Evolutionary conservation across 768 basidiomycete species (phyloP), one percentile per base, ranked within the genome.

Genomic region (Russula brevipes): DNA sequence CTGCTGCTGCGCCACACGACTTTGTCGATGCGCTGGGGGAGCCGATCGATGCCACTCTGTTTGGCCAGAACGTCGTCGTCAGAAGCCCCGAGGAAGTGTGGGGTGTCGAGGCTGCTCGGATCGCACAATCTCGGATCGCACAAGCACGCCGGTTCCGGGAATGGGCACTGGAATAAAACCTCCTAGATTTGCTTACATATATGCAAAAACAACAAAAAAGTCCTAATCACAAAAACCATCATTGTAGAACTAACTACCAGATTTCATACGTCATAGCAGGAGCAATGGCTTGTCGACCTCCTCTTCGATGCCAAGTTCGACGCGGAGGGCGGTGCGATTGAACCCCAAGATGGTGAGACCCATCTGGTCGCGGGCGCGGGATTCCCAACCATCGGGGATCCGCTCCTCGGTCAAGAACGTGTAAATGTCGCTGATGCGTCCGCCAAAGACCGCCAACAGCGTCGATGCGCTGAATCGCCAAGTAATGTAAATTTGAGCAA

Each of bases 341-440:
- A 88, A 82, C 9, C 71, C 70, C 12, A 74, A 51, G 7, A 91
- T 73, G 0, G 88, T 89, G 39, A 90, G 72, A 0, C 89, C 89
- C 58, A 78, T 74, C 0, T 74, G 81, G 41, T 78, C 73, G n/a
- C 80, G 76, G 36, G 83, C 72, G 14, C 80, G 75, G 0, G 88
- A 79, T 70, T 90, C 87, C 87, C 88, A 91, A 24, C 83, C 83
- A 0, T 86, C 78, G 0, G 86, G 85, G 38, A 92, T 70, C 16
- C 88, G 81, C 66, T 92, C 89, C 50, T 92, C 86, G 9, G 77
- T 70, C n/a, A 92, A 72, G 54, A 89, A 69, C 0, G 78, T 66
- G 46, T 79, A 74, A 42, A 91, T 67, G 60, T 86, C 86, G 7
- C 76, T 72, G 5, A 86, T 69, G 19, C 79, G 76, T 2, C 88